phyloP scores from a whole-genome alignment of 176 grass and related monocot genomes.

The Secale cereale region DNA sequence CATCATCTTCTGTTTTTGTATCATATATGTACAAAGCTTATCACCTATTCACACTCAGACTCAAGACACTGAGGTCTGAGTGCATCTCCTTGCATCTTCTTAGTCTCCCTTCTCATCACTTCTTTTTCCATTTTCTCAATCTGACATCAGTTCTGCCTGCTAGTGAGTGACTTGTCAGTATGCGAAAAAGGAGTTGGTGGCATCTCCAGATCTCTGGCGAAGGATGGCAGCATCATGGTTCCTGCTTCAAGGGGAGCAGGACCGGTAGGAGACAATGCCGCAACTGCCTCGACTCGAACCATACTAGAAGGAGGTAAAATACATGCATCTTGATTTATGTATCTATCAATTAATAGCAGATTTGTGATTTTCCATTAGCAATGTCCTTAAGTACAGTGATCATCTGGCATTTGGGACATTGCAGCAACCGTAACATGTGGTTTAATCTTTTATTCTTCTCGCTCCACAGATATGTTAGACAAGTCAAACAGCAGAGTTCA shows the following conservation, averaged over 20 bases:
- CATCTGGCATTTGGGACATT: too few species aligned
- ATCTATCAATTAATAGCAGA: not conserved
- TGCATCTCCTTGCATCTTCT: not conserved
- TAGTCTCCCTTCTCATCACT: not conserved
- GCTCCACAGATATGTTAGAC: not conserved
- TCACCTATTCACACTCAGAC: not conserved
- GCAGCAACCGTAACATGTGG: too few species aligned
- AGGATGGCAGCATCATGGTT: not conserved
- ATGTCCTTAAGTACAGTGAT: too few species aligned
- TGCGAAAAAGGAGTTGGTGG: not conserved
- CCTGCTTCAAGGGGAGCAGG: not conserved
- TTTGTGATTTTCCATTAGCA: too few species aligned
- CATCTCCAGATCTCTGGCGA: not conserved
- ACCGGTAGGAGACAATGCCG: not conserved
- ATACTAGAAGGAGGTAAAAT: not conserved
- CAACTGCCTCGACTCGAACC: not conserved
- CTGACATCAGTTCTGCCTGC: not conserved
- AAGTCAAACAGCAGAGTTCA: not conserved
- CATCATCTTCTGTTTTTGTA: not conserved
- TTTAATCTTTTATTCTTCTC: not conserved
- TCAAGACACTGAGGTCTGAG: not conserved
- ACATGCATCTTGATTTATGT: not conserved
- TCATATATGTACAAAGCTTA: not conserved
- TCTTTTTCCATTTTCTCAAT: not conserved
- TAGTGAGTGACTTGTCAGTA: conserved; percentile 10